Evolutionary conservation across 2,329 filamentous ascomycete species (phyloP).

Genomic region (Penicillium hesseltinei): DNA sequence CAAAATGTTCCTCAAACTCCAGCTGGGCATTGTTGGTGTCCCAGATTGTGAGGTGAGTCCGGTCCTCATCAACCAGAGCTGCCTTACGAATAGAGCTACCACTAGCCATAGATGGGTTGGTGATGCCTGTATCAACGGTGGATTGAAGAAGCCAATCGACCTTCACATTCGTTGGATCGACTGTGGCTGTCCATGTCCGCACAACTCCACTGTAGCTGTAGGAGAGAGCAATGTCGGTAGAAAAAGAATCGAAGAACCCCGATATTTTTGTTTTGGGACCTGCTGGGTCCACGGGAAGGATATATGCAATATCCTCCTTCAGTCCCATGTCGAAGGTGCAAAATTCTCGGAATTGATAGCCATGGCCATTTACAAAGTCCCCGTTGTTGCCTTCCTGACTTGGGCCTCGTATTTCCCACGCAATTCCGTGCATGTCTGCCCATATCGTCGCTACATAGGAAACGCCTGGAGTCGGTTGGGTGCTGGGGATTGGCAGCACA

Average conservation of each 20-base stretch:
- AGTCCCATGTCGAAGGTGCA: slow-evolving; percentile 67
- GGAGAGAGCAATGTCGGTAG: slow-evolving; percentile 80
- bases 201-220: slow-evolving; percentile 74
- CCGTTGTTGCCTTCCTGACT: slow-evolving; percentile 29
- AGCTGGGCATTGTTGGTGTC: slow-evolving; percentile 77
- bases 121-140: slow-evolving; percentile 73
- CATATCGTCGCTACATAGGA: slow-evolving; percentile 78
- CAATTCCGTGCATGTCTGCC: slow-evolving; percentile 72
- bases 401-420: slow-evolving; percentile 73
- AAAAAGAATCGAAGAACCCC: slow-evolving; percentile 81
- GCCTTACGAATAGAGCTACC: slow-evolving; percentile 85
- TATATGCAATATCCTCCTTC: slow-evolving; percentile 53
- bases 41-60: slow-evolving; percentile 83
- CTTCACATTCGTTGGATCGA: slow-evolving; percentile 58
- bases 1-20: slow-evolving; percentile 75
- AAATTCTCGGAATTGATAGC: slow-evolving; percentile 61
- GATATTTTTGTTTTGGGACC: slow-evolving; percentile 69
- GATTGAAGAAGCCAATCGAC: slow-evolving; percentile 83
- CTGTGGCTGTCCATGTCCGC: slow-evolving; percentile 79
- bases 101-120: slow-evolving; percentile 72
- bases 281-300: slow-evolving; percentile 83
- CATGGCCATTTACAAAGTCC: slow-evolving; percentile 31
- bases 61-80: slow-evolving; percentile 71
- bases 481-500: slow-evolving; percentile 65
- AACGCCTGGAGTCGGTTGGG: slow-evolving; percentile 58